Conservation (phyloP, 768 basidiomycete species). For the Kwoniella sp. region DNA sequence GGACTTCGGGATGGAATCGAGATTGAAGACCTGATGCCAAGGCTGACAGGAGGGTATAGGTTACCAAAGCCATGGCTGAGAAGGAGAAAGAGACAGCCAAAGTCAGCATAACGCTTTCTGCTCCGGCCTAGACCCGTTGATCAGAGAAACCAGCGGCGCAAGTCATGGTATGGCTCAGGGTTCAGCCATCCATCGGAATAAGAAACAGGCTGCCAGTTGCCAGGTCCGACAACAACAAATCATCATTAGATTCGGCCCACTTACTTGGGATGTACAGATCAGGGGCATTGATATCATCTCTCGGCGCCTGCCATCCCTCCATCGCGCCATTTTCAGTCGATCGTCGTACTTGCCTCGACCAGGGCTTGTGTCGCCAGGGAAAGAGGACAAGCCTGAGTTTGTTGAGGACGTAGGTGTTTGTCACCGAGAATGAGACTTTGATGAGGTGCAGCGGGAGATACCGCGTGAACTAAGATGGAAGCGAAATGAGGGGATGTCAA, state of each 20-base stretch:
- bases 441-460: slow-evolving; percentile 73
- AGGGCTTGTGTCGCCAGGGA: slow-evolving; percentile 89
- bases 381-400: slow-evolving; percentile 88
- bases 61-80: slow-evolving; percentile 90
- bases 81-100: neutral
- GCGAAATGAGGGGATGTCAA: neutral
- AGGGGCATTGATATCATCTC: slow-evolving; percentile 93
- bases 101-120: neutral
- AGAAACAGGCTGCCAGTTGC: too few species aligned
- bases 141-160: too few species aligned
- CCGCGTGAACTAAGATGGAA: slow-evolving; percentile 68
- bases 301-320: slow-evolving; percentile 76
- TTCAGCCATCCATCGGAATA: too few species aligned
- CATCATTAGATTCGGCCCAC: too few species aligned
- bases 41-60: slow-evolving; percentile 87
- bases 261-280: slow-evolving; percentile 94
- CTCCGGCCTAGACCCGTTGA: too few species aligned
- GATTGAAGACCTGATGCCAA: slow-evolving; percentile 78
- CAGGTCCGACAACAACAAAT: too few species aligned
- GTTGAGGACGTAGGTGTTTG: slow-evolving; percentile 88
- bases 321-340: slow-evolving; percentile 61
- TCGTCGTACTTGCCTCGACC: slow-evolving; percentile 70
- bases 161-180: too few species aligned
- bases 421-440: slow-evolving; percentile 93
- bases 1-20: slow-evolving; percentile 82